Base-by-base conservation (phyloP, 177 flowering plant species). In the Telopea speciosissima region DNA sequence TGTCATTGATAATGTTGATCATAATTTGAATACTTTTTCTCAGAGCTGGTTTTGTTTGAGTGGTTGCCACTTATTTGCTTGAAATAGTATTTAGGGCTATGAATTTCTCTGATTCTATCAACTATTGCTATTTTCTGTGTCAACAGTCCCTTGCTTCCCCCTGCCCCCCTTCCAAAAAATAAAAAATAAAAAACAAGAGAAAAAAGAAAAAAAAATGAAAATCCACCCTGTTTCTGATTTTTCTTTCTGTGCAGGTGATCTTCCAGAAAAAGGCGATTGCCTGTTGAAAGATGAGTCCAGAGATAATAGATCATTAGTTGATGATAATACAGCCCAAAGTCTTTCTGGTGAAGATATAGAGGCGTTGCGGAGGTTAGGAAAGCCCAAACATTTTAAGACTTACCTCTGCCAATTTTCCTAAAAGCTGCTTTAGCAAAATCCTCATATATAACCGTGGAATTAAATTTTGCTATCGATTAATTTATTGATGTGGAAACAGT, bases 331-430 rank as follows among this genome's bases (percentile, higher is more conserved):
- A 58, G 96, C 99, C 5, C 99, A 92, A 80, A 86, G 67, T 71
- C 92, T 95, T 8, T 85, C 91, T 66, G 87, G 93, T 68, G 93
- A 89, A 76, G 98, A 90, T 74, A 92, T 94, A 69, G 90, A 87
- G 70, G 83, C 76, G 58, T 74, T 94, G 93, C 85, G 89, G 49
- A 88, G 90, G 97, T 93, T 69, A 80, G 85, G 56, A 33, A 24
- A 8, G 21, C 54, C 42, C 17, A 12, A 49, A 0, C 17, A 2
- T 49, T 49, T 49, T 49, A 12, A 49, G 11, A 16, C 56, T 52
- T 24, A 45, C 28, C 13, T 33, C 59, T 22, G 13, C 45, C 24
- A n/a, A 5, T 61, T 71, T 19, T 24, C 25, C 21, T 60, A 63
- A 64, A 24, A 33, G 21, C 28, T 13, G 2, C 3, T 36, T 61